Conservation (phyloP, 805 yeast genomes). For the Lipomyces chichibuensis region DNA sequence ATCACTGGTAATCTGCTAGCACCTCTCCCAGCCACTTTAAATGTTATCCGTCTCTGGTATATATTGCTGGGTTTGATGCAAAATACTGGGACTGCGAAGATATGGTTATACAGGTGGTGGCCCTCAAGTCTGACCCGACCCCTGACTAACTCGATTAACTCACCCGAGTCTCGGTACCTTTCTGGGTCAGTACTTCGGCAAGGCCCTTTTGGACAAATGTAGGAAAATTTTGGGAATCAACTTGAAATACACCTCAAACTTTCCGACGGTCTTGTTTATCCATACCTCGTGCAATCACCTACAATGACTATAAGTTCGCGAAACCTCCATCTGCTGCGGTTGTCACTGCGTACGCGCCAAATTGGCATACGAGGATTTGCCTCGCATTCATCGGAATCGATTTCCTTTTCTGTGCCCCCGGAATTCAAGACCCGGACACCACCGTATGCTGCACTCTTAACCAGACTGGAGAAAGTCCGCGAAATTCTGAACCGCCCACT, state of each 20-base stretch:
- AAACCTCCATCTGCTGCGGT: background rate
- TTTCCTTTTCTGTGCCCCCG: constrained; percentile 52
- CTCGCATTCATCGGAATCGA: constrained; percentile 16
- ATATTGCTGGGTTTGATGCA: no score
- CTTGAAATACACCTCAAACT: background rate
- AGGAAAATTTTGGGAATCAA: background rate
- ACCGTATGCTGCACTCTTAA: constrained; percentile 53
- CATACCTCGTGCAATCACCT: background rate
- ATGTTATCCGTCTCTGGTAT: background rate
- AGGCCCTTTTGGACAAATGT: no score
- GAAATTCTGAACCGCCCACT: constrained; percentile 72
- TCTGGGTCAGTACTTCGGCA: no score
- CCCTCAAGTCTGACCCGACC: background rate
- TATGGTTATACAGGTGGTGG: background rate
- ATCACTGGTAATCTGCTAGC: background rate
- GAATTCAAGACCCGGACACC: constrained; percentile 76
- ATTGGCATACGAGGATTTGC: constrained; percentile 22
- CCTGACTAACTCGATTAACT: background rate
- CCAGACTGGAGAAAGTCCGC: constrained; percentile 65
- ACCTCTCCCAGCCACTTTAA: background rate
- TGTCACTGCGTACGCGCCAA: background rate
- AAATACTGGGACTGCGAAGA: no score
- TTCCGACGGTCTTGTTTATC: background rate
- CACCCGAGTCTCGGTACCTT: no score
- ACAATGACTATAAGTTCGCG: background rate